Conservation (phyloP, 306 rosid genomes). For the Rosa rugosa region DNA sequence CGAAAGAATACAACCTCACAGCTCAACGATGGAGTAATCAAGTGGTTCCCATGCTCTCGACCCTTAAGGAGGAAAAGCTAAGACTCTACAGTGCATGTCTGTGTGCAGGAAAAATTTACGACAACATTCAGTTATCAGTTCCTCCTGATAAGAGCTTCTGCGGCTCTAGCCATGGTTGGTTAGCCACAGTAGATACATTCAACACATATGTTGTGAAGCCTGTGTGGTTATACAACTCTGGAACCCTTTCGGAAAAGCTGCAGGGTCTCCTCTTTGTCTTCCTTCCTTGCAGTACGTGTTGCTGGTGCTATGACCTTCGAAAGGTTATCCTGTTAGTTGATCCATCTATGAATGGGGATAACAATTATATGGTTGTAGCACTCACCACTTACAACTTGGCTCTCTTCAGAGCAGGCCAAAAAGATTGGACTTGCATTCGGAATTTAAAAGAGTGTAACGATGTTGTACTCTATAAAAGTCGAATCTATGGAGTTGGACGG, state of each 20-base stretch:
- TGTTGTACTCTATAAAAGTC: neutral
- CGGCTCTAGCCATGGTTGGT: neutral
- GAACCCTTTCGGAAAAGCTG: neutral
- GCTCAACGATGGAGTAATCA: neutral
- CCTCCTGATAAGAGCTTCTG: neutral
- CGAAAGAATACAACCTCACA: neutral
- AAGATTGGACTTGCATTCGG: neutral
- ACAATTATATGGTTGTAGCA: neutral
- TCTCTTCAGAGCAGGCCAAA: neutral
- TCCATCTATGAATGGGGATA: neutral
- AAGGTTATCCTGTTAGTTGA: neutral
- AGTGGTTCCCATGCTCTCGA: neutral
- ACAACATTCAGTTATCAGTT: neutral
- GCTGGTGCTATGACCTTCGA: neutral
- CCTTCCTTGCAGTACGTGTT: neutral
- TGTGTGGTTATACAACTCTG: neutral
- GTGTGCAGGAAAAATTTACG: neutral
- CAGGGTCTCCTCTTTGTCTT: neutral
- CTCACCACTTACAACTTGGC: neutral
- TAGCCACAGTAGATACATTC: neutral
- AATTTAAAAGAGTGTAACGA: neutral
- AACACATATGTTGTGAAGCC: neutral
- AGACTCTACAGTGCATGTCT: neutral
- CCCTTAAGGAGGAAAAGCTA: neutral
- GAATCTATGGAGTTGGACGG: neutral